These are phyloP conservation scores for Lolium multiflorum DNA, from an alignment of 176 grass and related monocot genomes.

Conservation along the genomic window DNA sequence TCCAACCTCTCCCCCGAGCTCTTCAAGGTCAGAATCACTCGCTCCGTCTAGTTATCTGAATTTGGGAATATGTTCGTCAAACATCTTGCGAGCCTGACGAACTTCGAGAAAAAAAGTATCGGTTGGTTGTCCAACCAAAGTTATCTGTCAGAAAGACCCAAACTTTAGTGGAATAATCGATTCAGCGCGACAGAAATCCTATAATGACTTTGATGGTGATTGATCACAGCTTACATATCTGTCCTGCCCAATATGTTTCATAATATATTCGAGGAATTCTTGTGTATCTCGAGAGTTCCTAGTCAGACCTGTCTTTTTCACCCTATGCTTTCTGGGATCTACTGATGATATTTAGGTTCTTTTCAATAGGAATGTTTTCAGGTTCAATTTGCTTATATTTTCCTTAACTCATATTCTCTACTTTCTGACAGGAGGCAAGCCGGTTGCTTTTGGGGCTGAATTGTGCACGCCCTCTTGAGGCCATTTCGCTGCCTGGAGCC, in stretches of 20 bases:
- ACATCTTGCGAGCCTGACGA: not conserved
- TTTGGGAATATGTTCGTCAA: not conserved
- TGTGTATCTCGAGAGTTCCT: not conserved
- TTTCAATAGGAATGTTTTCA: not conserved
- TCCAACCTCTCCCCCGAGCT: conserved; percentile 82
- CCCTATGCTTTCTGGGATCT: not conserved
- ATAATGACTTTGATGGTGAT: not conserved
- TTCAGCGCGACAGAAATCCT: not conserved
- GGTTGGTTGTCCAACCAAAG: not conserved
- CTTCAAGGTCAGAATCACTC: conserved; percentile 66
- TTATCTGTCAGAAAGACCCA: not conserved
- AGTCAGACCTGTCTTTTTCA: not conserved
- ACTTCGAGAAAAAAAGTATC: not conserved
- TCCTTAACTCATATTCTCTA: conserved; percentile 21
- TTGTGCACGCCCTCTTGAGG: conserved; percentile 65
- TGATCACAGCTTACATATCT: not conserved
- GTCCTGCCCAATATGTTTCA: not conserved
- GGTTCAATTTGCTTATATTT: conserved; percentile 5
- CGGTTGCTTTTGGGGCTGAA: conserved; percentile 81
- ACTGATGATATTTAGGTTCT: not conserved
- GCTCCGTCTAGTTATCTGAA: not conserved
- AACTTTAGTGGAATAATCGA: not conserved
- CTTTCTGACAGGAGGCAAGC: conserved; percentile 74
- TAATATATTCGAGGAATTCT: not conserved
- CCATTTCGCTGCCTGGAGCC: conserved; percentile 53